Conservation (phyloP, 2,329 filamentous ascomycete species). For the Tolypocladium ovalisporum region DNA sequence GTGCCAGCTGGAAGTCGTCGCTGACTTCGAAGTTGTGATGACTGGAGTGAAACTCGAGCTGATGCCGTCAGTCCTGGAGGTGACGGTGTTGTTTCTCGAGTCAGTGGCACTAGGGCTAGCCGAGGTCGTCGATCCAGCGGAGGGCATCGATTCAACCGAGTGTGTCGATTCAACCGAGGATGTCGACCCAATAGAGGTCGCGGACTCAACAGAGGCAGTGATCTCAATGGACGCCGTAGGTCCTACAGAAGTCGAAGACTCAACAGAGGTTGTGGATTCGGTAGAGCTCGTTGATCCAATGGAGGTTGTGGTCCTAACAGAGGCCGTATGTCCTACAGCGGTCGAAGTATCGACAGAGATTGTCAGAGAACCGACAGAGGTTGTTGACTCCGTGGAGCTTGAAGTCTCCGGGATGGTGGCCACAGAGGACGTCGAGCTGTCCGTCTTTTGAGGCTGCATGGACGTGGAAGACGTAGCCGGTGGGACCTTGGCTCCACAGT, state of each 20-base stretch:
- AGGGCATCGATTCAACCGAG: neutral
- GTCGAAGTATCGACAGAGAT: too few relatives aligned
- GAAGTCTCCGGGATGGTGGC: neutral
- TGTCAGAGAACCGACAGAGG: too few relatives aligned
- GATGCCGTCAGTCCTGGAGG: neutral
- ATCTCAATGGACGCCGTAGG: too few relatives aligned
- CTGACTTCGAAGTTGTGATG: slow-evolving; percentile 5
- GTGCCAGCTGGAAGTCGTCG: slow-evolving; percentile 4
- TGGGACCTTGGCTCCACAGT: slow-evolving; percentile 13
- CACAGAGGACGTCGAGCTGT: slow-evolving; percentile 1
- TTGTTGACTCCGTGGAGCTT: neutral
- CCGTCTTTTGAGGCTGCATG: slow-evolving; percentile 6
- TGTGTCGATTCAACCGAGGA: neutral
- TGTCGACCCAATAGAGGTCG: neutral
- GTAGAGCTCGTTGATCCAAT: too few relatives aligned
- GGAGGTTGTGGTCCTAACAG: too few relatives aligned
- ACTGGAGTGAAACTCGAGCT: slow-evolving; percentile 1
- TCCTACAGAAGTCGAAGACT: too few relatives aligned
- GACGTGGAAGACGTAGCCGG: slow-evolving; percentile 4
- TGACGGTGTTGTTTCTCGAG: neutral
- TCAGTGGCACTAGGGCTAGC: neutral
- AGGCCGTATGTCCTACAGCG: too few relatives aligned
- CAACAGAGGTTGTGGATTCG: too few relatives aligned
- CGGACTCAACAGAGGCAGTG: too few relatives aligned
- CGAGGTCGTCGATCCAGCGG: neutral